Conservation (phyloP, 139 green algal genomes). For the Chlorella ohadii region DNA sequence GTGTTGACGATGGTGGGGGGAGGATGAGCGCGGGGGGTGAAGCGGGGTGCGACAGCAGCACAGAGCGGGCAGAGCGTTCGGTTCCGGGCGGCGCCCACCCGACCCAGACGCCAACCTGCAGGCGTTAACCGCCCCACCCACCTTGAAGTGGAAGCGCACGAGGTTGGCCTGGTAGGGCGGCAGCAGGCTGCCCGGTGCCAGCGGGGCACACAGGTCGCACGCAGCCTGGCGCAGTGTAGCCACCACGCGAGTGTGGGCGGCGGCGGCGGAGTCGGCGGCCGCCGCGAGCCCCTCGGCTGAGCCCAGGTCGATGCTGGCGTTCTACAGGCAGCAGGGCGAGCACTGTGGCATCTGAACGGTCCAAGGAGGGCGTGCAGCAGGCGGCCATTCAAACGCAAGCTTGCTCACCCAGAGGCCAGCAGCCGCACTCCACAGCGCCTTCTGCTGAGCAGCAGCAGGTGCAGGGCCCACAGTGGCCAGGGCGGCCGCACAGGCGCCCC, state of each 20-base stretch:
- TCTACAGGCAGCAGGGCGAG: neutral
- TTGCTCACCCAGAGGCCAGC: constrained; percentile 19
- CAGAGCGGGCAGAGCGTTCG: too few relatives aligned
- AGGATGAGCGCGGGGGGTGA: too few relatives aligned
- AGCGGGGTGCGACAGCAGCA: too few relatives aligned
- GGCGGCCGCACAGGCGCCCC: neutral
- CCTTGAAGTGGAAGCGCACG: constrained; percentile 13
- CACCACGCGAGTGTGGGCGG: neutral
- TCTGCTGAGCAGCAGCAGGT: neutral
- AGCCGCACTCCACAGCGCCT: constrained; percentile 9
- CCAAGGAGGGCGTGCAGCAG: neutral
- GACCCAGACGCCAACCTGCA: too few relatives aligned
- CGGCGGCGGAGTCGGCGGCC: neutral
- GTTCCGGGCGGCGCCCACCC: too few relatives aligned
- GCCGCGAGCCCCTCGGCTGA: too few relatives aligned
- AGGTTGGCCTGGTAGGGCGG: neutral
- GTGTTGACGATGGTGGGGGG: neutral
- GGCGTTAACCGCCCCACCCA: neutral
- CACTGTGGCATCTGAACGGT: neutral
- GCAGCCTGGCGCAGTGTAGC: constrained; percentile 16
- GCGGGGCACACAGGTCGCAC: constrained; percentile 3
- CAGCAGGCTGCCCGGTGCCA: neutral
- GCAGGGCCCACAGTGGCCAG: neutral
- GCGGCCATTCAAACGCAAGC: neutral
- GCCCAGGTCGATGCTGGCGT: constrained; percentile 17